Evolutionary conservation across 352 stramenopile species (phyloP), one percentile per base, ranked within the genome.

Genomic region (Thraustochytrium striatum): DNA sequence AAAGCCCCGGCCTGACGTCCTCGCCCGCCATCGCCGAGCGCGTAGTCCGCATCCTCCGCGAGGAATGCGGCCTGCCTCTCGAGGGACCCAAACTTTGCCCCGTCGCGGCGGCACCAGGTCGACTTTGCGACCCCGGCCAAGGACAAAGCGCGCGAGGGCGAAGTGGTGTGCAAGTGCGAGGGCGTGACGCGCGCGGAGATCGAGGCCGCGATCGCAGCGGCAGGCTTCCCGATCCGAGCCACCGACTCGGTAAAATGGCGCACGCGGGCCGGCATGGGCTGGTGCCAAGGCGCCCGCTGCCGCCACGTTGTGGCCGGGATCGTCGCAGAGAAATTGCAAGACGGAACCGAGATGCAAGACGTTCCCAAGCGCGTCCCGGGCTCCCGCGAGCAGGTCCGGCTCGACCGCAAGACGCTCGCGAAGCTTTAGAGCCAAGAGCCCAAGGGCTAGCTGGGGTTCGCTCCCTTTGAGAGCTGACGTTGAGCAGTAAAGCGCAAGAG

Each of bases 211-310:
- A 75, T 75, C 30, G 30, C 33, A 13, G 30, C 43, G 25, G 65
- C 65, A 8, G 65, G 65, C 30, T 25, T 75, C 11, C 65, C 65
- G 16, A 75, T 75, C 25, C 58, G 30, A 30, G 28, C 65, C 7
- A 75, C 65, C 1, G 65, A 75, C 41, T 3, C 65, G 1, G 65
- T 75, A 16, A 75, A 75, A 32, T 75, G 65, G 65, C 44, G 65
- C 21, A 70, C 41, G 3, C 65, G 65, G 30, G 65, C 65, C 30
- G 65, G 65, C 50, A 75, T 75, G 65, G 65, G 65, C 65, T 13
- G 68, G 16, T 75, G 65, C 52, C 65, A 75, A 25, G 65, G 65
- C 35, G 65, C 65, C 5, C 43, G 65, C 32, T 75, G 65, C 28
- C 65, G 65, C 25, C 2, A 39, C 28, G 65, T 47, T 16, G 65